Evolutionary conservation across 495 filamentous ascomycete genomes (phyloP).

Genomic region (Penicillium manginii): DNA sequence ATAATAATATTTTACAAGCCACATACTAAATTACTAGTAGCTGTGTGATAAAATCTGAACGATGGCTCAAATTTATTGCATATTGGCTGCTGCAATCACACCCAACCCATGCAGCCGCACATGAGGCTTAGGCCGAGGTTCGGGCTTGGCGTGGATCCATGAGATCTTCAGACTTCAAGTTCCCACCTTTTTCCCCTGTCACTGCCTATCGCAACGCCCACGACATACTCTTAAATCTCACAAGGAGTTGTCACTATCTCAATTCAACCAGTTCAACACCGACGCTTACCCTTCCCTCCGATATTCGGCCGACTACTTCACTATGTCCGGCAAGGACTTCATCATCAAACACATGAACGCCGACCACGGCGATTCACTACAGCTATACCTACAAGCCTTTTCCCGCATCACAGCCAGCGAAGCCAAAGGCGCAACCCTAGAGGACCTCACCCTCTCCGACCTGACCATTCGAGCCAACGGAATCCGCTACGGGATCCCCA

Average conservation of each 20-base stretch:
- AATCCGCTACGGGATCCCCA: slow-evolving; percentile 57
- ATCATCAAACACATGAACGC: slow-evolving; percentile 82
- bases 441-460: slow-evolving; percentile 60
- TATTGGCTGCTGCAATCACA: background rate
- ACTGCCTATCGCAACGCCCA: background rate
- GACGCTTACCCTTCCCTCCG: background rate
- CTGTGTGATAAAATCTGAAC: no score
- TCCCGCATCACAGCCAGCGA: slow-evolving; percentile 48
- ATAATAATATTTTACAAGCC: no score
- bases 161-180: background rate
- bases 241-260: background rate
- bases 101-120: background rate
- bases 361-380: slow-evolving; percentile 69
- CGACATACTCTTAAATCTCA: background rate
- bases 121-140: slow-evolving; percentile 22
- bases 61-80: no score
- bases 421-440: slow-evolving; percentile 55
- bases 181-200: background rate
- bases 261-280: background rate
- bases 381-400: slow-evolving; percentile 69
- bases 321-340: slow-evolving; percentile 55
- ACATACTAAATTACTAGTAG: no score
- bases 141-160: slow-evolving; percentile 16
- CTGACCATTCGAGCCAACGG: slow-evolving; percentile 56
- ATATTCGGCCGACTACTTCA: background rate